These are phyloP conservation scores for Taiozyma sp. DNA, from an alignment of 1,139 yeast genomes.

Conservation along the genomic window DNA sequence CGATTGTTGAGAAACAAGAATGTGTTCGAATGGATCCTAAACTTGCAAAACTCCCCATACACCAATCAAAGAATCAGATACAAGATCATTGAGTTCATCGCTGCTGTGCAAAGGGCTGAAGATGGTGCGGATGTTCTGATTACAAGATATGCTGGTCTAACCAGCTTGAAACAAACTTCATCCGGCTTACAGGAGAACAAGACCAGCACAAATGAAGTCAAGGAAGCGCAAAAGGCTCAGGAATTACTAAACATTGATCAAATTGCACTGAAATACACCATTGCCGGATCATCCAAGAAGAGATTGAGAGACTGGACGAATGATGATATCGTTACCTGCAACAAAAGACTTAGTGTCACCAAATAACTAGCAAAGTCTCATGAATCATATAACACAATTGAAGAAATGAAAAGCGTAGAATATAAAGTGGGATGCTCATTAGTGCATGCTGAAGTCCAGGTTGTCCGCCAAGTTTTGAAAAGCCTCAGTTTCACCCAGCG, in stretches of 20 bases:
- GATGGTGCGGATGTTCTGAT: slow-evolving; percentile 60
- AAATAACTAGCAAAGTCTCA: not conserved
- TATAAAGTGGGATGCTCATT: not conserved
- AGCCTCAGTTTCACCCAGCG: slow-evolving; percentile 32
- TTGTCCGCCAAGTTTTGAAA: slow-evolving; percentile 24
- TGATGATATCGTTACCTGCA: slow-evolving; percentile 34
- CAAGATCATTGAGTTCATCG: slow-evolving; percentile 40
- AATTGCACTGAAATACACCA: slow-evolving; percentile 40
- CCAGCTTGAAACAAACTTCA: slow-evolving; percentile 42
- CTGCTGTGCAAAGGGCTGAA: slow-evolving; percentile 47
- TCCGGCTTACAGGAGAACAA: slow-evolving; percentile 6
- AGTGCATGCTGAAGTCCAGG: slow-evolving; percentile 4
- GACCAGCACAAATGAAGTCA: slow-evolving; percentile 5
- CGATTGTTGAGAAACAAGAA: slow-evolving; percentile 45
- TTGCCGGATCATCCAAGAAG: slow-evolving; percentile 41
- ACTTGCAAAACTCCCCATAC: slow-evolving; percentile 48
- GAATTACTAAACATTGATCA: slow-evolving; percentile 33
- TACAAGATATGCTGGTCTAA: slow-evolving; percentile 57
- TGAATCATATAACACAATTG: not conserved
- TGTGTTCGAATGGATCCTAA: slow-evolving; percentile 64
- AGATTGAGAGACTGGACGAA: slow-evolving; percentile 60
- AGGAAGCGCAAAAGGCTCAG: slow-evolving; percentile 20
- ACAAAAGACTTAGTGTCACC: not conserved
- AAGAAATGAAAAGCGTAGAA: not conserved
- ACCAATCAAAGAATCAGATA: slow-evolving; percentile 36